A percentile compares a stretch with the other conserved stretches of the same genome.
phyloP scores from a whole-genome alignment of 805 yeast genomes.

The Metschnikowia santaceciliae region DNA sequence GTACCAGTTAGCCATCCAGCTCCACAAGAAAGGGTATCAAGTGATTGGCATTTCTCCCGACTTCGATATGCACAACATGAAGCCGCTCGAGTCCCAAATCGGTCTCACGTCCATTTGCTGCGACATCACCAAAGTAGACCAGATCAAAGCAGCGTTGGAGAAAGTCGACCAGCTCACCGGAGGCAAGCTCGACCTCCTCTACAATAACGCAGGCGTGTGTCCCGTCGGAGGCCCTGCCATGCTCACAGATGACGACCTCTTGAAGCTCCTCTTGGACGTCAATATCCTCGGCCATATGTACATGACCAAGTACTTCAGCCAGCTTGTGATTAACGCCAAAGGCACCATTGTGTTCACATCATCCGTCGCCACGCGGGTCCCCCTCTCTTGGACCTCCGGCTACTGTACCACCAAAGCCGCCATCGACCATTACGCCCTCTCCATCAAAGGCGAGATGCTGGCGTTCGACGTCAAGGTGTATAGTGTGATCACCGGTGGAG shows the following conservation, averaged over 20 bases:
- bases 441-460: constrained; percentile 31
- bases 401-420: constrained; percentile 41
- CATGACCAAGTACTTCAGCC: constrained; percentile 30
- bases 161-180: constrained; percentile 23
- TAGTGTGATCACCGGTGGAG: constrained; percentile 38
- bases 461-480: constrained; percentile 38
- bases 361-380: constrained; percentile 28
- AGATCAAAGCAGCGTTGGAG: constrained; percentile 17
- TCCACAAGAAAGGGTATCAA: constrained; percentile 31
- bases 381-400: constrained; percentile 30
- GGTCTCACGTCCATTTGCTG: constrained; percentile 27
- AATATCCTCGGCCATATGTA: constrained; percentile 39
- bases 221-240: constrained; percentile 27
- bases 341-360: constrained; percentile 38
- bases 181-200: constrained; percentile 34
- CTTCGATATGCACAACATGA: constrained; percentile 20
- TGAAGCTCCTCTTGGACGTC: constrained; percentile 25
- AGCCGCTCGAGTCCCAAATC: constrained; percentile 21
- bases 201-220: constrained; percentile 40
- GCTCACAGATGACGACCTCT: constrained; percentile 25
- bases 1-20: constrained; percentile 12
- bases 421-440: constrained; percentile 32
- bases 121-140: constrained; percentile 30
- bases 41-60: constrained; percentile 36
- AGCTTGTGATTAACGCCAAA: constrained; percentile 26